phyloP scores from a whole-genome alignment of 2,329 filamentous ascomycete genomes.

The Botrytis galanthina region DNA sequence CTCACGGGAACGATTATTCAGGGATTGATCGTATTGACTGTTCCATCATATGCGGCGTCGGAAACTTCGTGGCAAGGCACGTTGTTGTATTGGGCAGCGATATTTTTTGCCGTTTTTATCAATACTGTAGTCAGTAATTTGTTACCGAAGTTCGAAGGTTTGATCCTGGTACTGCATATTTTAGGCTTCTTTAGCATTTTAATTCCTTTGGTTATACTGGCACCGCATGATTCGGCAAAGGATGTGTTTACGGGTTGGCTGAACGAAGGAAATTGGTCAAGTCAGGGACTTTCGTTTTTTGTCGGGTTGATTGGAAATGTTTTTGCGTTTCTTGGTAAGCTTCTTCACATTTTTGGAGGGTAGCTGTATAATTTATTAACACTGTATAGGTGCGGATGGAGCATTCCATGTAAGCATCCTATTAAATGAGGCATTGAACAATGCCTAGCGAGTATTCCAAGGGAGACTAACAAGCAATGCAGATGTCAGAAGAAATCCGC shows the following conservation, averaged over 20 bases:
- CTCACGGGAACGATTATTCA: constrained; percentile 11
- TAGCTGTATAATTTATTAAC: background rate
- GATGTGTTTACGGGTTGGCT: constrained; percentile 37
- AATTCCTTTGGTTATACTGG: constrained; percentile 39
- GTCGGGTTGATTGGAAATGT: constrained; percentile 41
- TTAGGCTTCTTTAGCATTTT: constrained; percentile 46
- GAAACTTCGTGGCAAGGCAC: constrained; percentile 11
- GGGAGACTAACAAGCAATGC: background rate
- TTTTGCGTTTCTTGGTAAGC: constrained; percentile 17
- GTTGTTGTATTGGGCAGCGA: constrained; percentile 9
- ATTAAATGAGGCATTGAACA: background rate
- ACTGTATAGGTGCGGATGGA: constrained; percentile 13
- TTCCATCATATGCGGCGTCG: background rate
- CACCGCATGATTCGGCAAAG: constrained; percentile 23
- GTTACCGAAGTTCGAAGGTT: constrained; percentile 44
- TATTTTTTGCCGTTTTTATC: constrained; percentile 38
- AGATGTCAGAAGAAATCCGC: constrained; percentile 24
- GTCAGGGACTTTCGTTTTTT: constrained; percentile 38
- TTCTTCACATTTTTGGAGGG: background rate
- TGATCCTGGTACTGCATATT: constrained; percentile 46
- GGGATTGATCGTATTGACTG: constrained; percentile 4
- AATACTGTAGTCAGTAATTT: constrained; percentile 43
- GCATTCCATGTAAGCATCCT: constrained; percentile 13
- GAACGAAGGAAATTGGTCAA: constrained; percentile 37
- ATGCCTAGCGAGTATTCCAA: background rate